Conservation (phyloP, 1,139 yeast genomes). For the Kodamaea ohmeri region DNA sequence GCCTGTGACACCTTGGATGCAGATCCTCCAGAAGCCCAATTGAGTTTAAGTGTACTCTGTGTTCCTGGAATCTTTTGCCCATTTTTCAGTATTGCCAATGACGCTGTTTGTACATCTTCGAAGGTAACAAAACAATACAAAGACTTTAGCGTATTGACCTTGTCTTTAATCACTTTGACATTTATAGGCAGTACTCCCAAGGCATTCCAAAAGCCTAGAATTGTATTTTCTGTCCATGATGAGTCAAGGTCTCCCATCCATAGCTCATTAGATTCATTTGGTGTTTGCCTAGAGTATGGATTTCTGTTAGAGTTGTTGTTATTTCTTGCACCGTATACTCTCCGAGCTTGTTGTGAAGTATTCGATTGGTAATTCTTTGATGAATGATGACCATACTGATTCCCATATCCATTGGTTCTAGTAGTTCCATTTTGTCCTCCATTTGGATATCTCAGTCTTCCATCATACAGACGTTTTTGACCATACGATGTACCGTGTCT, state of each 20-base stretch:
- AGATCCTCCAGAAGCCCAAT: slow-evolving; percentile 63
- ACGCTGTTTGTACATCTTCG: slow-evolving; percentile 60
- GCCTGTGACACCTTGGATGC: background rate
- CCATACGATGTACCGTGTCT: slow-evolving; percentile 8
- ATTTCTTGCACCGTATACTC: background rate
- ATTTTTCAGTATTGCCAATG: slow-evolving; percentile 67
- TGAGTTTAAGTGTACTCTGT: slow-evolving; percentile 61
- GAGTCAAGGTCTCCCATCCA: slow-evolving; percentile 98
- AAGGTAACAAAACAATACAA: slow-evolving; percentile 83
- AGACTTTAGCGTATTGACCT: slow-evolving; percentile 47
- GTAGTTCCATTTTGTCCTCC: slow-evolving; percentile 4
- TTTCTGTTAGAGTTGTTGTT: slow-evolving; percentile 1
- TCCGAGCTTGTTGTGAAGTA: slow-evolving; percentile 5
- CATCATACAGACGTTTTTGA: slow-evolving; percentile 6
- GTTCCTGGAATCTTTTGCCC: slow-evolving; percentile 66
- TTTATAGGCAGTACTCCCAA: slow-evolving; percentile 37
- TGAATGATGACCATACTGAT: background rate
- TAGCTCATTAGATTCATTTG: slow-evolving; percentile 30
- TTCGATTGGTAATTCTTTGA: slow-evolving; percentile 4
- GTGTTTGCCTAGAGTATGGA: slow-evolving; percentile 6
- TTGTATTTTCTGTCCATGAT: slow-evolving; percentile 71
- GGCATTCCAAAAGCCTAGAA: slow-evolving; percentile 62
- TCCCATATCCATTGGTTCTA: background rate
- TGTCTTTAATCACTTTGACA: slow-evolving; percentile 40
- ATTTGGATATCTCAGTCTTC: slow-evolving; percentile 6